Evolutionary conservation across 495 filamentous ascomycete species (phyloP), one percentile per base, ranked within the genome.

Genomic region (Pseudotulostoma volvatum): DNA sequence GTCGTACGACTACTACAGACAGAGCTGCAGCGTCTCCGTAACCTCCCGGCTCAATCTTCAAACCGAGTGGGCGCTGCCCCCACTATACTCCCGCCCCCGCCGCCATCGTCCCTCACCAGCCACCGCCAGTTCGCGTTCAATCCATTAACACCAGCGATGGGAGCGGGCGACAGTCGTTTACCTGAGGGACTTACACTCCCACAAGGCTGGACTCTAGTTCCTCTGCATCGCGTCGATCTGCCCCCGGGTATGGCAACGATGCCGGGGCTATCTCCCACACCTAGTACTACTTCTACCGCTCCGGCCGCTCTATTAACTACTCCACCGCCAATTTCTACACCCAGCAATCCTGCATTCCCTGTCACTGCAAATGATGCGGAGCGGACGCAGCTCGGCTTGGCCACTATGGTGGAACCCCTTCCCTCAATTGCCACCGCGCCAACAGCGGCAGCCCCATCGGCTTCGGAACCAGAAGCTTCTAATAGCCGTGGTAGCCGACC

Each of bases 151-250:
- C 46, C 56, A 28, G 56, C 73, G 5, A 66, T 85, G 39, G 63
- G 67, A 16, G 56, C 79, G 9, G 80, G 77, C 14, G 77, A 82
- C 49, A 51, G 71, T 16, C 73, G 79, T 31, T 60, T 88, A 14
- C 83, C 83, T 2, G 70, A 76, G 30, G 82, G 84, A 7, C 61
- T 88, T 9, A 70, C 58, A 9, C 71, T 92, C 19, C 84, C 84
- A 1, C 63, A 69, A 31, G 83, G 83, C 4, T 92, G 83, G 83
- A 76, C 73, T 16, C 52, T 92, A 18, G 57, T 80, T 21, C 80
- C 80, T 37, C 63, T 85, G 8, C 68, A 79, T 30, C 63, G 77
- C 11, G 39, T 73, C 13, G 63, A 43, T 8, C 43, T 34, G 9
- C 37, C 45, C 4, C 15, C 37, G 3, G 47, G 28, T 31, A 39